These are phyloP conservation scores for Quercus gilva DNA, from an alignment of 306 rosid genomes.

Conservation along the genomic window DNA sequence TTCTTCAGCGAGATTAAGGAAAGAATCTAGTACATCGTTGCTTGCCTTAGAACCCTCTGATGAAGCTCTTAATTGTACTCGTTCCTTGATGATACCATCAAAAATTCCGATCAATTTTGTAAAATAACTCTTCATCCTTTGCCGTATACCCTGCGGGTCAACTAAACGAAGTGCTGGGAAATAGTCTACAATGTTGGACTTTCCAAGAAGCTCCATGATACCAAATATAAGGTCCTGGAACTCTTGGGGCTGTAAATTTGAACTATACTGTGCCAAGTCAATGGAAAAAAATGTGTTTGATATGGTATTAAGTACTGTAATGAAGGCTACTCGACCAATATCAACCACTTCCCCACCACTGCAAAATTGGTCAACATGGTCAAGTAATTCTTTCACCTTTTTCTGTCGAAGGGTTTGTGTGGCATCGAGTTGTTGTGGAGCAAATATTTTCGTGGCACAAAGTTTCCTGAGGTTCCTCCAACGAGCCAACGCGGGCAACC, in stretches of 20 bases:
- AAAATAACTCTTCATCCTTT: slow-evolving; percentile 17
- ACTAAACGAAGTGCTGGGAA: slow-evolving; percentile 13
- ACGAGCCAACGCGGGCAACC: not conserved
- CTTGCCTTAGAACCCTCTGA: not conserved
- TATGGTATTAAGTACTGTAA: slow-evolving; percentile 10
- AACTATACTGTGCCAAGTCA: slow-evolving; percentile 11
- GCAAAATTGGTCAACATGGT: not conserved
- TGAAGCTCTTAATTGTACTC: not conserved
- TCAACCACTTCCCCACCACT: slow-evolving; percentile 8
- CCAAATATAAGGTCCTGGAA: slow-evolving; percentile 7
- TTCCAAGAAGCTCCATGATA: slow-evolving; percentile 1
- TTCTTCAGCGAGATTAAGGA: not conserved
- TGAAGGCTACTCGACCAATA: slow-evolving; percentile 22
- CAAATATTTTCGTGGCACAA: slow-evolving; percentile 21
- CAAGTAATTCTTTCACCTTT: slow-evolving; percentile 6
- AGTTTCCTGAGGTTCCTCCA: slow-evolving; percentile 26
- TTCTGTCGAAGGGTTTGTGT: not conserved
- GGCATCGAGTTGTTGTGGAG: slow-evolving; percentile 8
- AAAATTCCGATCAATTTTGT: not conserved
- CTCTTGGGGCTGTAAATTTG: not conserved
- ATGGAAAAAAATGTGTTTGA: slow-evolving; percentile 29
- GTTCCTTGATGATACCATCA: slow-evolving; percentile 13
- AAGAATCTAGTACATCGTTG: slow-evolving; percentile 18
- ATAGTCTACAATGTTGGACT: slow-evolving; percentile 19
- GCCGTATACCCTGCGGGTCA: slow-evolving; percentile 22